Conservation (phyloP, 192 early-diverging fungal species). For the Coemansia sp. region DNA sequence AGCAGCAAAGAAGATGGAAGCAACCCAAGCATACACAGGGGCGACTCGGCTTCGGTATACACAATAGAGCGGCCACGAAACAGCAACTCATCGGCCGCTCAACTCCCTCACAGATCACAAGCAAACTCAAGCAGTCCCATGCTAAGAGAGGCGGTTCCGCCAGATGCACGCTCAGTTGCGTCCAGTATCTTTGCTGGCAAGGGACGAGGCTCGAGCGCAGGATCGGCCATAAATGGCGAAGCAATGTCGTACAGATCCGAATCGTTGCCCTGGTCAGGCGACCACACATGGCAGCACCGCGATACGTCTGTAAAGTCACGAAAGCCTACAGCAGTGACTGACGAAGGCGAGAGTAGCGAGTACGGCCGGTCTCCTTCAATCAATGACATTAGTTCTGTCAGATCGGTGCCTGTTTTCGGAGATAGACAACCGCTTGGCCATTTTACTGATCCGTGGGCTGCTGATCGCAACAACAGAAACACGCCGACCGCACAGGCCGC, state of each 20-base stretch:
- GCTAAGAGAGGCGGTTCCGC: constrained; percentile 33
- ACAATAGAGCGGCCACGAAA: constrained; percentile 34
- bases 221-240: constrained; percentile 25
- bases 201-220: constrained; percentile 36
- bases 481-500: constrained; percentile 6
- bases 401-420: constrained; percentile 30
- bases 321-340: constrained; percentile 25
- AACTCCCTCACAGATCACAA: constrained; percentile 23
- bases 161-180: constrained; percentile 44
- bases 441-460: constrained; percentile 52
- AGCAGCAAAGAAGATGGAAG: constrained; percentile 29
- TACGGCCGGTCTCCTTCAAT: constrained; percentile 28
- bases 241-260: constrained; percentile 22
- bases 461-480: constrained; percentile 35
- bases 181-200: constrained; percentile 39
- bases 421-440: constrained; percentile 33
- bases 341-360: constrained; percentile 31
- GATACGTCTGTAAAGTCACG: constrained; percentile 45
- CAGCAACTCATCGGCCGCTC: constrained; percentile 28
- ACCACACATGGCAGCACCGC: constrained; percentile 40
- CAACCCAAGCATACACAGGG: constrained; percentile 5
- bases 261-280: constrained; percentile 23
- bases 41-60: constrained; percentile 21
- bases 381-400: constrained; percentile 36
- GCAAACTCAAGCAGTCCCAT: constrained; percentile 36